Evolutionary conservation across 2,329 filamentous ascomycete genomes (phyloP).

Genomic region (Fusarium compactum): DNA sequence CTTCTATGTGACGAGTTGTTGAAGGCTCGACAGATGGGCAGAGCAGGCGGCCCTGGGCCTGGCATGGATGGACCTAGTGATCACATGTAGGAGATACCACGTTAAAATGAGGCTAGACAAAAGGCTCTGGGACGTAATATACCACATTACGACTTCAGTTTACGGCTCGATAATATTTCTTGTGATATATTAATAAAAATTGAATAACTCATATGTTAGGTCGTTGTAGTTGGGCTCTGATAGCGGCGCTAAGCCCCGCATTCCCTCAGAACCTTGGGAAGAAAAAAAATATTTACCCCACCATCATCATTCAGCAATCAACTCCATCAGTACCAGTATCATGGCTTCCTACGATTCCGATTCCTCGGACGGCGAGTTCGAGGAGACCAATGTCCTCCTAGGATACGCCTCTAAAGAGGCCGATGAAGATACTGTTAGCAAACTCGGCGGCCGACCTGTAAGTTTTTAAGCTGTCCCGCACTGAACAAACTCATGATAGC

Average conservation of each 20-base stretch:
- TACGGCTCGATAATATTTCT: background rate
- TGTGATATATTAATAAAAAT: constrained; percentile 6
- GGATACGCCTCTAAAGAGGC: constrained; percentile 87
- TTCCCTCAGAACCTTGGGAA: constrained; percentile 36
- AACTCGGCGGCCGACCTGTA: constrained; percentile 89
- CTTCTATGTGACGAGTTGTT: constrained; percentile 96
- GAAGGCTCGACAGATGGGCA: constrained; percentile 95
- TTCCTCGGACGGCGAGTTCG: constrained; percentile 77
- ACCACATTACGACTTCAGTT: constrained; percentile 40
- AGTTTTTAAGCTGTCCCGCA: constrained; percentile 49
- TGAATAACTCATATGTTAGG: background rate
- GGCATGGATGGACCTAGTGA: constrained; percentile 72
- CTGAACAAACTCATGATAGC: constrained; percentile 15
- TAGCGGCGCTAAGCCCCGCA: constrained; percentile 50
- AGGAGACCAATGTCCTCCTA: constrained; percentile 87
- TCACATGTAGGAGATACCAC: constrained; percentile 59
- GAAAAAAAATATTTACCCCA: constrained; percentile 58
- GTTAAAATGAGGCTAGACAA: constrained; percentile 55
- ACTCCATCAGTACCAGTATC: constrained; percentile 32
- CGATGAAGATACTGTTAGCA: constrained; percentile 85
- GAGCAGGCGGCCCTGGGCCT: constrained; percentile 70
- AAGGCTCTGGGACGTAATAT: constrained; percentile 48
- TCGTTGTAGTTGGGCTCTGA: constrained; percentile 16
- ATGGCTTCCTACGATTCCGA: constrained; percentile 91
- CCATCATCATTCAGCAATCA: constrained; percentile 46